Percentiles rank a stretch among this genome's conserved stretches.
These are phyloP conservation scores for Nakazawaea molendinolei DNA, from an alignment of 805 yeast genomes.

Conservation along the genomic window DNA sequence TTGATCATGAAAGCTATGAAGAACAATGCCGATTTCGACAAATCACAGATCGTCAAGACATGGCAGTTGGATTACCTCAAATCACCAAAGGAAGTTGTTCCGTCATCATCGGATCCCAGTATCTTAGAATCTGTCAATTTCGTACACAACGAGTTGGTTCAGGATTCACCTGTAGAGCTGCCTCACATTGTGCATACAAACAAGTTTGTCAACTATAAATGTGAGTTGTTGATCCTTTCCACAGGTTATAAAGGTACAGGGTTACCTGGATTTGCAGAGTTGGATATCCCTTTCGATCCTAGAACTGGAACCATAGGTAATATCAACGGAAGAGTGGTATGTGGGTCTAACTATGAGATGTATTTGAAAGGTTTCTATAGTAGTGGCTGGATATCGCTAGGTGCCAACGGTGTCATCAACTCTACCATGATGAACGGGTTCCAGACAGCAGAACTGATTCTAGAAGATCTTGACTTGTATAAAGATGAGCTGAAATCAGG, in stretches of 20 bases:
- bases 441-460: constrained; percentile 59
- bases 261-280: constrained; percentile 47
- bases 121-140: constrained; percentile 42
- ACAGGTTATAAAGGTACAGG: constrained; percentile 78
- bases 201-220: constrained; percentile 25
- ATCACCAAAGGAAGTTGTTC: constrained; percentile 52
- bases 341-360: constrained; percentile 12
- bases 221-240: constrained; percentile 70
- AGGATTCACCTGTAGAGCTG: constrained; percentile 30
- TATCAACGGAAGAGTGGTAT: constrained; percentile 35
- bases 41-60: constrained; percentile 17
- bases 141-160: constrained; percentile 36
- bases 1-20: constrained; percentile 39
- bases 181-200: constrained; percentile 31
- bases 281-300: constrained; percentile 41
- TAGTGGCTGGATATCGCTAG: constrained; percentile 87
- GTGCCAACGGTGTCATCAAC: constrained; percentile 87
- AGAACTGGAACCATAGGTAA: constrained; percentile 39
- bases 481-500: constrained; percentile 22
- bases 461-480: constrained; percentile 38
- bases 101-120: constrained; percentile 25
- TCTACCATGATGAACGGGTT: constrained; percentile 83
- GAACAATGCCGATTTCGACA: constrained; percentile 7
- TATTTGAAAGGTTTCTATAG: constrained; percentile 52
- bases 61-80: constrained; percentile 72